Conservation (phyloP, 805 yeast genomes). For the Yamadazyma nakazawae region DNA sequence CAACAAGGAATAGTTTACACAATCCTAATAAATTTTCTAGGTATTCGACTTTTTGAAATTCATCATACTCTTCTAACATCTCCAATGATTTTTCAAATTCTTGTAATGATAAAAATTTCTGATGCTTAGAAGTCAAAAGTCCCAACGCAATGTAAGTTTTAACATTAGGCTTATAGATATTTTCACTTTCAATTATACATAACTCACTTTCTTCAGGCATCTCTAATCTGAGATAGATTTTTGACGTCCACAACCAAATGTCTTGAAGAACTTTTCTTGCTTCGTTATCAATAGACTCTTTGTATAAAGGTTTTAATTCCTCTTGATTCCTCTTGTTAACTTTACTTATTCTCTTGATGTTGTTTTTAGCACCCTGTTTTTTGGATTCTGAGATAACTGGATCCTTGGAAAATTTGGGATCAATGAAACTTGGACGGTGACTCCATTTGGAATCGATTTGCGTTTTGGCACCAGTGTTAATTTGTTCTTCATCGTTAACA, state of each 20-base stretch:
- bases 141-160: constrained; percentile 52
- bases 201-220: constrained; percentile 59
- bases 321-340: constrained; percentile 5
- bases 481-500: constrained; percentile 16
- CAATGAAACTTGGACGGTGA: constrained; percentile 41
- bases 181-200: constrained; percentile 70
- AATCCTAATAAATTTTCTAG: constrained; percentile 54
- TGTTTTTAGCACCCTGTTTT: constrained; percentile 19
- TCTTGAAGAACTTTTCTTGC: constrained; percentile 45
- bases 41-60: constrained; percentile 33
- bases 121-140: constrained; percentile 38
- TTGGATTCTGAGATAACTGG: constrained; percentile 8
- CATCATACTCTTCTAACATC: constrained; percentile 25
- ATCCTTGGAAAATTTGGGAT: constrained; percentile 19
- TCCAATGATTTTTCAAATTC: constrained; percentile 66
- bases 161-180: constrained; percentile 41
- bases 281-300: constrained; percentile 6
- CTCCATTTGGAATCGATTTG: constrained; percentile 29
- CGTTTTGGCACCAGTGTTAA: constrained; percentile 4
- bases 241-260: constrained; percentile 74
- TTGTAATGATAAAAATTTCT: constrained; percentile 50
- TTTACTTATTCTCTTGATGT: constrained; percentile 17
- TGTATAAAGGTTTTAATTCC: constrained; percentile 6
- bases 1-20: constrained; percentile 46
- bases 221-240: constrained; percentile 57